Conservation (phyloP, 1,139 yeast genomes). For the Protomyces lactucae-debilis region DNA sequence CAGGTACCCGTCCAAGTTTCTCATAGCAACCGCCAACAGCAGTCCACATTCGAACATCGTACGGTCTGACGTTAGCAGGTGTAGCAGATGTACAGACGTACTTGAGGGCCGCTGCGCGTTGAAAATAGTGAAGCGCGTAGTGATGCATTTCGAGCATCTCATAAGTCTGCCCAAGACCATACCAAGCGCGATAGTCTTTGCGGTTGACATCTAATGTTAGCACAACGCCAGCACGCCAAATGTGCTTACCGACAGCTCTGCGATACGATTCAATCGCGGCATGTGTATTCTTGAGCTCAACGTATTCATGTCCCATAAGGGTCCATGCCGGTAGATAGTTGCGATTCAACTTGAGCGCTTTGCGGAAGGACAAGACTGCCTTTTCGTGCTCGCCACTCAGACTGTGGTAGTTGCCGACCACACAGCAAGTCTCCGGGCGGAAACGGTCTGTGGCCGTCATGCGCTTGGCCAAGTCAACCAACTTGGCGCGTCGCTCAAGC, state of each 20-base stretch:
- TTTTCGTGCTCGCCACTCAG: conserved; percentile 90
- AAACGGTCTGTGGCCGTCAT: conserved; percentile 79
- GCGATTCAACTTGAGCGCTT: conserved; percentile 78
- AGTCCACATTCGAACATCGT: conserved; percentile 94
- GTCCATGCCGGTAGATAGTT: conserved; percentile 94
- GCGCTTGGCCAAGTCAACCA: conserved; percentile 81
- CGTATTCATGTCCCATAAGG: conserved; percentile 97
- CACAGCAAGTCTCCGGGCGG: conserved; percentile 92
- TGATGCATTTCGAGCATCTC: conserved; percentile 94
- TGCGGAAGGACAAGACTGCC: conserved; percentile 84
- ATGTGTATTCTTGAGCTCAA: conserved; percentile 89
- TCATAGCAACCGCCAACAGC: conserved; percentile 90
- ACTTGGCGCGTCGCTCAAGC: conserved; percentile 79
- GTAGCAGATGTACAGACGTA: neutral
- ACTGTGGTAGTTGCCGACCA: conserved; percentile 88
- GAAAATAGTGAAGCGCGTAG: conserved; percentile 87
- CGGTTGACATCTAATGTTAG: conserved; percentile 57
- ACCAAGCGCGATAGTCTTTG: conserved; percentile 95
- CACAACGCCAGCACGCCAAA: neutral
- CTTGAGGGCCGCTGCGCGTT: conserved; percentile 79
- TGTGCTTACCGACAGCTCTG: conserved; percentile 59
- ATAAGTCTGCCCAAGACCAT: conserved; percentile 96
- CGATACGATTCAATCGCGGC: conserved; percentile 96
- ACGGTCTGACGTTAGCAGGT: conserved; percentile 45
- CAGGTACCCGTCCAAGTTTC: conserved; percentile 62